Percentiles rank a stretch among this genome's conserved stretches.
These are phyloP conservation scores for Musa troglodytarum DNA, from an alignment of 176 grass and related monocot species.

Conservation along the genomic window DNA sequence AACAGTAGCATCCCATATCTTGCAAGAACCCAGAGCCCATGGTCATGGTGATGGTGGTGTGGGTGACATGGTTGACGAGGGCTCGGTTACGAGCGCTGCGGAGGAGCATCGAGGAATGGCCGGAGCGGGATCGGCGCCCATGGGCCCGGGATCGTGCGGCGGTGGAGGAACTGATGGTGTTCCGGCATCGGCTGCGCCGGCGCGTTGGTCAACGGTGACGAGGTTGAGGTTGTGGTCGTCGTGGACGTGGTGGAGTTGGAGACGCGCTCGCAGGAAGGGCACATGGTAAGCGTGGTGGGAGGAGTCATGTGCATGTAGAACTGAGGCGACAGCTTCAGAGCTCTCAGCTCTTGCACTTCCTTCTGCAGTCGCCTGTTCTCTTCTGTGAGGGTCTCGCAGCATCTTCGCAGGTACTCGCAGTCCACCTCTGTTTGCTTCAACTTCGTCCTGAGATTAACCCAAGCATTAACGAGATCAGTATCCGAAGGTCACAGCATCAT, in stretches of 20 bases:
- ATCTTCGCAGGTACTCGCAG: slow-evolving; percentile 6
- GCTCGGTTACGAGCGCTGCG: background rate
- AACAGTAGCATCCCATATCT: background rate
- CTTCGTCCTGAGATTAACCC: background rate
- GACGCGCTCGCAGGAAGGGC: slow-evolving; percentile 7
- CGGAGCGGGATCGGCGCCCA: slow-evolving; percentile 1
- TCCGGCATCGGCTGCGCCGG: background rate
- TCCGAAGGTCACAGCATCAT: background rate
- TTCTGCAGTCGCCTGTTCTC: slow-evolving; percentile 7
- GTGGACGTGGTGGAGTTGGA: background rate
- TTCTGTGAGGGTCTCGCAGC: slow-evolving; percentile 7
- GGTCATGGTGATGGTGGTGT: too few relatives aligned
- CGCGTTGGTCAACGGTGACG: background rate
- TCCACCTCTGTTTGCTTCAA: slow-evolving; percentile 17
- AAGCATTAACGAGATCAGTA: background rate
- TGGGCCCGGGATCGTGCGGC: background rate
- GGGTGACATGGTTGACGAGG: too few relatives aligned
- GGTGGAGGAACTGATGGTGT: slow-evolving; percentile 28
- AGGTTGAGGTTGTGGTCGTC: background rate
- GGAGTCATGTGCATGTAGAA: slow-evolving; percentile 10
- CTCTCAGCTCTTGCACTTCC: slow-evolving; percentile 8
- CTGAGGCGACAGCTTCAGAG: slow-evolving; percentile 7
- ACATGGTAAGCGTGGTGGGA: slow-evolving; percentile 1
- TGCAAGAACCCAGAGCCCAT: background rate
- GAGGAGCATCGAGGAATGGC: background rate